Percentiles rank a stretch among this genome's conserved stretches.
Evolutionary conservation across 2,329 filamentous ascomycete genomes (phyloP).

Genomic region (Aureobasidium subglaciale): DNA sequence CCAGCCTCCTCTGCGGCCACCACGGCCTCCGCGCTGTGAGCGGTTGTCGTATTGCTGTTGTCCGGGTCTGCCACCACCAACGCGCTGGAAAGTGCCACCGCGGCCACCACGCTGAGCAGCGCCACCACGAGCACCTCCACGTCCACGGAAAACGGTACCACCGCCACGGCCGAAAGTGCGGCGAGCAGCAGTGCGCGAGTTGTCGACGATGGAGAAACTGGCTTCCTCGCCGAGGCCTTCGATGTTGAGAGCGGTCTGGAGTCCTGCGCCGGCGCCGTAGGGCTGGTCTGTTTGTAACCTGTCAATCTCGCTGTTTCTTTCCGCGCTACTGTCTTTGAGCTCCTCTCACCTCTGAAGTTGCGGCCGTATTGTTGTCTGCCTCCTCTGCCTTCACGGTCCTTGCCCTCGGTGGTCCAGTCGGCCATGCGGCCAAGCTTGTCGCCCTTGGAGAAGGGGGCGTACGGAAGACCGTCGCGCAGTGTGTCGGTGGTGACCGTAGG

Average conservation of each 20-base stretch:
- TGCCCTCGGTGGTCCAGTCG: constrained; percentile 90
- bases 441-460: constrained; percentile 96
- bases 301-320: not conserved
- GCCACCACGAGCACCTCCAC: constrained; percentile 61
- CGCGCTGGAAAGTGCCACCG: constrained; percentile 62
- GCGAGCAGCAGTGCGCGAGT: constrained; percentile 79
- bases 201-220: constrained; percentile 96
- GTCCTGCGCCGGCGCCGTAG: constrained; percentile 79
- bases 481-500: constrained; percentile 75
- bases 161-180: constrained; percentile 77
- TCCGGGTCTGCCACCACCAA: constrained; percentile 59
- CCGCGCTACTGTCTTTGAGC: not conserved
- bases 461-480: constrained; percentile 88
- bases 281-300: constrained; percentile 62
- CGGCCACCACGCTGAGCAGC: constrained; percentile 61
- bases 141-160: constrained; percentile 79
- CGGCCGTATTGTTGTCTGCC: constrained; percentile 85
- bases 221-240: constrained; percentile 92
- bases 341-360: constrained; percentile 70
- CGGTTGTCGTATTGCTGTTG: constrained; percentile 67
- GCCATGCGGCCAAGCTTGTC: constrained; percentile 99
- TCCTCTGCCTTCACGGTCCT: constrained; percentile 63
- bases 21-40: constrained; percentile 61
- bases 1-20: constrained; percentile 90
- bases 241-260: constrained; percentile 73